Evolutionary conservation across 2,329 filamentous ascomycete species (phyloP).

Genomic region (Ceratocystis ficicola): DNA sequence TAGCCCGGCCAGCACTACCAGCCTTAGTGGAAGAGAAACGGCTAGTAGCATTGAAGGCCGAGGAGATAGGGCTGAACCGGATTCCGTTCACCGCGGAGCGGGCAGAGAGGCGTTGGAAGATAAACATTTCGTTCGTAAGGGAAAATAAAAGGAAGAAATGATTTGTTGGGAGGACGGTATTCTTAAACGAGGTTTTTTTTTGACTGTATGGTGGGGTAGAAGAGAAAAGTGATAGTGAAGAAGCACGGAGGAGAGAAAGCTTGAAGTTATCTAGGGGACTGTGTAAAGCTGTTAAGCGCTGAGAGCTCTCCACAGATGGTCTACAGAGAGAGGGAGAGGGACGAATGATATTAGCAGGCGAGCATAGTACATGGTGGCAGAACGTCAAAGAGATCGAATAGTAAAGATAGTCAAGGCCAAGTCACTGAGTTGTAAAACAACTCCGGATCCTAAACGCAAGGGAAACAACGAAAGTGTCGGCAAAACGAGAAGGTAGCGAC

Average conservation of each 20-base stretch:
- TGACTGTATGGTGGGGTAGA: neutral
- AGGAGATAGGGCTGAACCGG: conserved; percentile 27
- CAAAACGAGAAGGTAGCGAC: conserved; percentile 19
- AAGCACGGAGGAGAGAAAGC: conserved; percentile 10
- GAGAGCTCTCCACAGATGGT: conserved; percentile 34
- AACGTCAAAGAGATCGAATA: neutral
- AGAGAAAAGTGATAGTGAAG: conserved; percentile 23
- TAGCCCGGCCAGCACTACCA: conserved; percentile 56
- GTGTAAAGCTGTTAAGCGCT: conserved; percentile 24
- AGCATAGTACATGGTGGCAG: neutral
- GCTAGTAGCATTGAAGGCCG: conserved; percentile 29
- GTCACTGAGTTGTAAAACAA: neutral
- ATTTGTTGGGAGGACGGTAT: neutral
- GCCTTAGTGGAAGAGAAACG: conserved; percentile 33
- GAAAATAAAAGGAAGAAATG: neutral
- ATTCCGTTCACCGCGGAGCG: conserved; percentile 28
- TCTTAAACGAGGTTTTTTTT: conserved; percentile 15
- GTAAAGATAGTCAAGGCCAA: neutral
- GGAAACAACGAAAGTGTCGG: neutral
- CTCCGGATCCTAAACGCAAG: neutral
- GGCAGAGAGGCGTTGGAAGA: conserved; percentile 39
- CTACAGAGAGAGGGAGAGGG: conserved; percentile 25
- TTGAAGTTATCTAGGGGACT: conserved; percentile 22
- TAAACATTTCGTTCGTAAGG: conserved; percentile 22
- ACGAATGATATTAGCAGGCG: conserved; percentile 17